Percentiles rank a stretch among this genome's conserved stretches.
Evolutionary conservation across 495 filamentous ascomycete genomes (phyloP).

Genomic region (Daldinia caldariorum): DNA sequence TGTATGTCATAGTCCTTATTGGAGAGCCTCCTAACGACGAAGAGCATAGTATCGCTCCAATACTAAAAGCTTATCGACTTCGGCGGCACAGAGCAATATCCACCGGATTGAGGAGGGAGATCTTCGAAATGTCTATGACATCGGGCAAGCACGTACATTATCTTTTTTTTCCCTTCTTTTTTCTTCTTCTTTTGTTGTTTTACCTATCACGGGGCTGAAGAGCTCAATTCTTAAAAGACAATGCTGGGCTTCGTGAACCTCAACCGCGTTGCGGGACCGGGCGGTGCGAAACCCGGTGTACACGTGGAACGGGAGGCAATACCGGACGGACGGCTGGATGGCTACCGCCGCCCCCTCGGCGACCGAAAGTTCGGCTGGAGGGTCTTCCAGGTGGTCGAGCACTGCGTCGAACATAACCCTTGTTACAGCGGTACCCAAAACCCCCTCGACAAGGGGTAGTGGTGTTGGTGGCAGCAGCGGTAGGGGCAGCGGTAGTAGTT

Average conservation of each 20-base stretch:
- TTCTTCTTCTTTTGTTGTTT: too few relatives aligned
- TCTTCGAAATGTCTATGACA: not conserved
- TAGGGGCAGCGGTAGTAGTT: too few relatives aligned
- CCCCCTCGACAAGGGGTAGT: too few relatives aligned
- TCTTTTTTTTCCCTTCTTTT: too few relatives aligned
- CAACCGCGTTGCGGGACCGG: not conserved
- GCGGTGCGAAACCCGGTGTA: not conserved
- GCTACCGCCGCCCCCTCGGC: too few relatives aligned
- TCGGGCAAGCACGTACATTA: too few relatives aligned
- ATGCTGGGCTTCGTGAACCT: not conserved
- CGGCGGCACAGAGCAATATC: not conserved
- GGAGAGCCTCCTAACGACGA: not conserved
- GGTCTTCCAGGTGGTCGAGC: too few relatives aligned
- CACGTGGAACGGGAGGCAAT: not conserved
- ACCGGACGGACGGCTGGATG: too few relatives aligned
- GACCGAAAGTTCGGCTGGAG: too few relatives aligned
- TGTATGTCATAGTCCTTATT: not conserved
- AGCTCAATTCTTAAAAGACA: not conserved
- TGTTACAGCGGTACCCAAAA: too few relatives aligned
- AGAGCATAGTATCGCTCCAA: not conserved
- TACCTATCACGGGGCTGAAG: not conserved
- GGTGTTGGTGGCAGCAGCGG: too few relatives aligned
- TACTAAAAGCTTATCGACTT: conserved; percentile 5
- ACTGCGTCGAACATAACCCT: too few relatives aligned
- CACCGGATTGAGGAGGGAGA: not conserved